phyloP scores from a whole-genome alignment of 352 stramenopile genomes.

The Globisporangium rhizosaccharum region DNA sequence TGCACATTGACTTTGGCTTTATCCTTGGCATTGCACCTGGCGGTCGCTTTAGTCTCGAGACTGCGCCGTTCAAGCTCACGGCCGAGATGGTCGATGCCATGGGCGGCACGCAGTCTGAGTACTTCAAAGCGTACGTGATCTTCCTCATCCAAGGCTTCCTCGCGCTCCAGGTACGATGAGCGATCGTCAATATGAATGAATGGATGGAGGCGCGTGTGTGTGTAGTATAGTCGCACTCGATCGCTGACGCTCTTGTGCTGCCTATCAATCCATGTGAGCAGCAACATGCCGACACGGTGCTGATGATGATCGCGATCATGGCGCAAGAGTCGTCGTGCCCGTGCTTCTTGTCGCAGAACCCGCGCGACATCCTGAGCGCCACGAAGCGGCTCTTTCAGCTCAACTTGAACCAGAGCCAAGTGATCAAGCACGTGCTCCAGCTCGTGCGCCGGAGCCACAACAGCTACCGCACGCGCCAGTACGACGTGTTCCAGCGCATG shows the following conservation, averaged over 20 bases:
- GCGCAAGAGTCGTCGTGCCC: constrained; percentile 93
- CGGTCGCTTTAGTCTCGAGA: constrained; percentile 93
- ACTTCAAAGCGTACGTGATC: constrained; percentile 97
- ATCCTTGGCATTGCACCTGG: constrained; percentile 96
- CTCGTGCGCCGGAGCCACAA: constrained; percentile 88
- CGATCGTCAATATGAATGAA: background rate
- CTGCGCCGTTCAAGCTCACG: constrained; percentile 98
- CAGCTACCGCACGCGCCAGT: constrained; percentile 88
- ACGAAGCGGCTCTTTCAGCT: constrained; percentile 80
- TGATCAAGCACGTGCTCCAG: constrained; percentile 88
- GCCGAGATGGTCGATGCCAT: constrained; percentile 97
- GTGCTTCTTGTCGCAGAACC: constrained; percentile 90
- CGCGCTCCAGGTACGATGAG: constrained; percentile 81
- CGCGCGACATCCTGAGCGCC: constrained; percentile 63
- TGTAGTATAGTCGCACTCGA: background rate
- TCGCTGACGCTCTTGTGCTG: background rate
- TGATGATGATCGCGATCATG: constrained; percentile 97
- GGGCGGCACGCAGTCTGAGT: constrained; percentile 86
- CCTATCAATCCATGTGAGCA: constrained; percentile 11
- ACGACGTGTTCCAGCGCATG: constrained; percentile 90
- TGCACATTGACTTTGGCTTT: constrained; percentile 99
- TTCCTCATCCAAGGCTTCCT: constrained; percentile 97
- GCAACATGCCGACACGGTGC: constrained; percentile 90
- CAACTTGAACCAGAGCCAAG: constrained; percentile 75
- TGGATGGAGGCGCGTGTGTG: constrained; percentile 10